These are phyloP conservation scores for Quercus cerris DNA, from an alignment of 306 rosid genomes.

Conservation along the genomic window DNA sequence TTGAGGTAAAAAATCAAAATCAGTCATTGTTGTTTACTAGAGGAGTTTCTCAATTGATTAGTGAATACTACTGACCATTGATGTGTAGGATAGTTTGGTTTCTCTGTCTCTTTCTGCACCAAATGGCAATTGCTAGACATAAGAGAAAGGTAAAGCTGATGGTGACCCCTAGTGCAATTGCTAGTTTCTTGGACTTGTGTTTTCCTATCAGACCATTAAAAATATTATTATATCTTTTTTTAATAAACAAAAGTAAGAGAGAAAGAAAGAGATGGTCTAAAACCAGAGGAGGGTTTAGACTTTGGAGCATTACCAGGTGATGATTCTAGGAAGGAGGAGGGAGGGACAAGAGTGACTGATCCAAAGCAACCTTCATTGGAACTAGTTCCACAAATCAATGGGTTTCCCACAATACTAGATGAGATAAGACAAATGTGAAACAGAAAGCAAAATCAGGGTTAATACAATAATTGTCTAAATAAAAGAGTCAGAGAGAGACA, in stretches of 20 bases:
- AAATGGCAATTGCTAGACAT: conserved; percentile 49
- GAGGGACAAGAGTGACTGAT: conserved; percentile 48
- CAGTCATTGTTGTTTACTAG: not conserved
- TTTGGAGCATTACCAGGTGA: conserved; percentile 42
- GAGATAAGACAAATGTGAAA: conserved; percentile 16
- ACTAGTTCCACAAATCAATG: conserved; percentile 72
- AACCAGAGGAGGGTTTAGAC: not conserved
- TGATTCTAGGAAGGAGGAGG: conserved; percentile 54
- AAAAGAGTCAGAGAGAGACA: not conserved
- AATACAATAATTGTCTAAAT: conserved; percentile 10
- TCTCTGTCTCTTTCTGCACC: conserved; percentile 65
- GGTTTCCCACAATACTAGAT: conserved; percentile 78
- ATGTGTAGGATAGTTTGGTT: conserved; percentile 55
- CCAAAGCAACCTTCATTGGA: conserved; percentile 82
- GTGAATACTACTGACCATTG: conserved; percentile 45
- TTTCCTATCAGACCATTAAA: conserved; percentile 38
- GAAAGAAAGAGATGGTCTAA: not conserved
- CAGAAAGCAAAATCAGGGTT: conserved; percentile 13
- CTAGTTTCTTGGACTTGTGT: conserved; percentile 59
- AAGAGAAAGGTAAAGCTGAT: conserved; percentile 58
- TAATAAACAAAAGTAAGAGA: not conserved
- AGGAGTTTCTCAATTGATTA: conserved; percentile 1
- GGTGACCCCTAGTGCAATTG: conserved; percentile 79
- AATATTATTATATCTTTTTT: not conserved
- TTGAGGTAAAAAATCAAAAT: not conserved